Percentiles rank a stretch among this genome's conserved stretches.
Evolutionary conservation across 805 yeast genomes (phyloP).

Genomic region (Yarrowia osloensis): DNA sequence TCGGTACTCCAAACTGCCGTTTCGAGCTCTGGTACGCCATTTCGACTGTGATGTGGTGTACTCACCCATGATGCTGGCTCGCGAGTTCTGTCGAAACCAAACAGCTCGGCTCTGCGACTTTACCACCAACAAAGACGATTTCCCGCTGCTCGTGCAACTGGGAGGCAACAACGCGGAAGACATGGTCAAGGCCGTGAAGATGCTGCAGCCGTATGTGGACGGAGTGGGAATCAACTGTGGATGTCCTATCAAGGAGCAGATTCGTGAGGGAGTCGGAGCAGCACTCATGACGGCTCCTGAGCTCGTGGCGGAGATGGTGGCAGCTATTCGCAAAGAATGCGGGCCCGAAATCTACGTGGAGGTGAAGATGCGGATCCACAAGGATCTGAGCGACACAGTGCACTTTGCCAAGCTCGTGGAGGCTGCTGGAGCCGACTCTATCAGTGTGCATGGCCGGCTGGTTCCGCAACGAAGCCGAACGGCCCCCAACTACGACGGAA

Average conservation of each 20-base stretch:
- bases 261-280: conserved; percentile 95
- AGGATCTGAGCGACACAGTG: conserved; percentile 69
- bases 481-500: conserved; percentile 83
- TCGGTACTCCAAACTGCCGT: conserved; percentile 89
- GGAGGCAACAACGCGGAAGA: conserved; percentile 87
- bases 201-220: conserved; percentile 89
- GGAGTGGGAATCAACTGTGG: conserved; percentile 97
- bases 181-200: conserved; percentile 74
- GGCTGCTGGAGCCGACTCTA: conserved; percentile 86
- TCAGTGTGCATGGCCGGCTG: conserved; percentile 93
- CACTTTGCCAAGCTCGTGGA: conserved; percentile 73
- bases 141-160: conserved; percentile 81
- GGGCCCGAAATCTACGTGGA: conserved; percentile 77
- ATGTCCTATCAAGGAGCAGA: conserved; percentile 94
- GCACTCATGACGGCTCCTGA: conserved; percentile 87
- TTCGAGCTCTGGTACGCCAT: conserved; percentile 74
- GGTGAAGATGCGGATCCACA: conserved; percentile 88
- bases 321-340: conserved; percentile 73
- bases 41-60: conserved; percentile 81
- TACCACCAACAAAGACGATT: conserved; percentile 70
- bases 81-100: conserved; percentile 86
- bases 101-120: conserved; percentile 84
- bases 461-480: conserved; percentile 79
- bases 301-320: conserved; percentile 78
- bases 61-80: conserved; percentile 93